Percentiles rank a stretch among this genome's conserved stretches.
These are phyloP conservation scores for Ustilago cynodontis DNA, from an alignment of 1,284 basidiomycete genomes.

Conservation along the genomic window DNA sequence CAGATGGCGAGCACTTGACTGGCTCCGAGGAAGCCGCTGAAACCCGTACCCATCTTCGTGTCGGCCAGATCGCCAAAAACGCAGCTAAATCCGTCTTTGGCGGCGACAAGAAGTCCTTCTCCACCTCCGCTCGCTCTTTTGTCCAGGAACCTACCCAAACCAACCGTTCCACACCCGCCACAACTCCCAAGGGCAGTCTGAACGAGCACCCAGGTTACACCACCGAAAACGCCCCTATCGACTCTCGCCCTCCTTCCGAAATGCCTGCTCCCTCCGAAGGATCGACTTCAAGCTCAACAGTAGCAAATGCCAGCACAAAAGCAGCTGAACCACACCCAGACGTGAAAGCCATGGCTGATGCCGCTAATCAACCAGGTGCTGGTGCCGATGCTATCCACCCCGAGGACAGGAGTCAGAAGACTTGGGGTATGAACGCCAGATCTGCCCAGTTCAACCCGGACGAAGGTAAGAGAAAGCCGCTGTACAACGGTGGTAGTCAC, in stretches of 20 bases:
- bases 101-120: constrained; percentile 29
- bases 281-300: constrained; percentile 18
- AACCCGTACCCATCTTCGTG: constrained; percentile 26
- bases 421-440: constrained; percentile 50
- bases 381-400: constrained; percentile 51
- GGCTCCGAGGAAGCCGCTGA: constrained; percentile 45
- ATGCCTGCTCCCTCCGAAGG: constrained; percentile 38
- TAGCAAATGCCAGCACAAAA: constrained; percentile 41
- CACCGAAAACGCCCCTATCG: constrained; percentile 49
- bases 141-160: constrained; percentile 26
- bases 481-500: constrained; percentile 52
- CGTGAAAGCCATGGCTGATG: constrained; percentile 52
- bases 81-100: constrained; percentile 37
- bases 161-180: constrained; percentile 20
- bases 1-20: constrained; percentile 27
- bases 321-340: constrained; percentile 35
- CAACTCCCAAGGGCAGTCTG: constrained; percentile 29
- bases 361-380: constrained; percentile 36
- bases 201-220: constrained; percentile 53
- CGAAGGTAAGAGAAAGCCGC: constrained; percentile 52
- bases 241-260: constrained; percentile 36
- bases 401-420: constrained; percentile 43
- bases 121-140: constrained; percentile 16
- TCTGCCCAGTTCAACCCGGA: constrained; percentile 54
- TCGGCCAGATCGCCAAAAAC: constrained; percentile 36